Conservation (phyloP, 2,329 filamentous ascomycete genomes). For the Anthostomella pinea region DNA sequence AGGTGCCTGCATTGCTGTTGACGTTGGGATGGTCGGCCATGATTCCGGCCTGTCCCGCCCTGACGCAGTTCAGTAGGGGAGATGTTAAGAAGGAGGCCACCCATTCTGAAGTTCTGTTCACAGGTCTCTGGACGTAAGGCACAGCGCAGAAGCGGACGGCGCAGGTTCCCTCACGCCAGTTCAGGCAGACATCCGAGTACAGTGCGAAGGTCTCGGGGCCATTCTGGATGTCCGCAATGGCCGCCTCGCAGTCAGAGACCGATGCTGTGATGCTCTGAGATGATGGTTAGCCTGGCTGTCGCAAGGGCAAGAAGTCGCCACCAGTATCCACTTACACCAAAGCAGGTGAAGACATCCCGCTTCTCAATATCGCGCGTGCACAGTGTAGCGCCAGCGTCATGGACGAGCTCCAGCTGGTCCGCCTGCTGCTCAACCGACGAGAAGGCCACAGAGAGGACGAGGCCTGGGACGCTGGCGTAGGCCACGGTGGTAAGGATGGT, state of each 20-base stretch:
- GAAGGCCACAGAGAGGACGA: conserved; percentile 1
- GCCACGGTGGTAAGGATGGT: conserved; percentile 7
- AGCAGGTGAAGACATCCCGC: conserved; percentile 29
- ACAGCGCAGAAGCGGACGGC: conserved; percentile 28
- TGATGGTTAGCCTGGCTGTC: conserved; percentile 3
- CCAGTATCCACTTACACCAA: conserved; percentile 21
- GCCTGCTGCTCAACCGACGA: background rate
- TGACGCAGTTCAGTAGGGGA: conserved; percentile 23
- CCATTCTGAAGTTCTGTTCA: conserved; percentile 29
- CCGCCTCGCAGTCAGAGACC: conserved; percentile 22
- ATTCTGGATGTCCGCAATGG: conserved; percentile 20
- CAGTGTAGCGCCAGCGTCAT: background rate
- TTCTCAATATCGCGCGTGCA: conserved; percentile 15
- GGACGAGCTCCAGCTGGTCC: background rate
- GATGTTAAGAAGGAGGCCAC: conserved; percentile 22
- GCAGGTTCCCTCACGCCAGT: conserved; percentile 25
- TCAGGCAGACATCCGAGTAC: conserved; percentile 24
- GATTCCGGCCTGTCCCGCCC: conserved; percentile 21
- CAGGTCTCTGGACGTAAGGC: conserved; percentile 20
- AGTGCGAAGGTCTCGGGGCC: conserved; percentile 21
- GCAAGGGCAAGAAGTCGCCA: background rate
- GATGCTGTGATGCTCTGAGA: conserved; percentile 20
- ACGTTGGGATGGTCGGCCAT: conserved; percentile 27
- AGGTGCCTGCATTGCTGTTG: conserved; percentile 26
- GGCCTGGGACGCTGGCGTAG: conserved; percentile 4